These are phyloP conservation scores for Naumovozyma baii DNA, from an alignment of 805 yeast genomes.

Conservation along the genomic window DNA sequence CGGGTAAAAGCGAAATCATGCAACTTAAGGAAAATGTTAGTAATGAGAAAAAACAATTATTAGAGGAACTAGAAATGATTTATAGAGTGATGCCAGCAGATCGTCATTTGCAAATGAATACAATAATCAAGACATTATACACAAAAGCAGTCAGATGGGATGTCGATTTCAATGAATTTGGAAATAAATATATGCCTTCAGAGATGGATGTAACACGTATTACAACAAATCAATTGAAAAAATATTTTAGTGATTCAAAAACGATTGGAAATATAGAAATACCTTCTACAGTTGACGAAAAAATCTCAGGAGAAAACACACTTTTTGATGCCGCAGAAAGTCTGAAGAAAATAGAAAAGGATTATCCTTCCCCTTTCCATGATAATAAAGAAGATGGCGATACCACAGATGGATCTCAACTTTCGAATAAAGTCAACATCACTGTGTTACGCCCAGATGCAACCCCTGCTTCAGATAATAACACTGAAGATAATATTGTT, in stretches of 20 bases:
- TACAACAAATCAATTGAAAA: constrained; percentile 77
- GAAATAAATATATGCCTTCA: constrained; percentile 68
- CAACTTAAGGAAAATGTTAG: constrained; percentile 46
- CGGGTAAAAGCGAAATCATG: constrained; percentile 51
- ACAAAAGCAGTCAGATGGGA: constrained; percentile 85
- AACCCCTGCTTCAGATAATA: background rate
- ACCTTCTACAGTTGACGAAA: background rate
- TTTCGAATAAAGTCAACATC: too few species aligned
- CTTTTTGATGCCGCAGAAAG: background rate
- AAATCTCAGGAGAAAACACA: background rate
- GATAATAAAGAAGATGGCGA: too few species aligned
- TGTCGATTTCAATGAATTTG: constrained; percentile 69
- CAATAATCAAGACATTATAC: constrained; percentile 60
- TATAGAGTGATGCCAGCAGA: constrained; percentile 50
- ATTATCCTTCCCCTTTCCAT: background rate
- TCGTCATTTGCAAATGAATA: constrained; percentile 61
- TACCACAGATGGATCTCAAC: too few species aligned
- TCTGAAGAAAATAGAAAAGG: background rate
- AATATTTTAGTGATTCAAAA: constrained; percentile 37
- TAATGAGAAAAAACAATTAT: constrained; percentile 41
- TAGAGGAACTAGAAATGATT: constrained; percentile 38
- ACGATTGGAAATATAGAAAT: background rate
- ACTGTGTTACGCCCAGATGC: background rate
- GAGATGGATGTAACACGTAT: constrained; percentile 88
- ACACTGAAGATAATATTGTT: background rate